A percentile compares a stretch with the other conserved stretches of the same genome.
Conservation (phyloP, 1,284 basidiomycete species). For the Baeospora myosura region DNA sequence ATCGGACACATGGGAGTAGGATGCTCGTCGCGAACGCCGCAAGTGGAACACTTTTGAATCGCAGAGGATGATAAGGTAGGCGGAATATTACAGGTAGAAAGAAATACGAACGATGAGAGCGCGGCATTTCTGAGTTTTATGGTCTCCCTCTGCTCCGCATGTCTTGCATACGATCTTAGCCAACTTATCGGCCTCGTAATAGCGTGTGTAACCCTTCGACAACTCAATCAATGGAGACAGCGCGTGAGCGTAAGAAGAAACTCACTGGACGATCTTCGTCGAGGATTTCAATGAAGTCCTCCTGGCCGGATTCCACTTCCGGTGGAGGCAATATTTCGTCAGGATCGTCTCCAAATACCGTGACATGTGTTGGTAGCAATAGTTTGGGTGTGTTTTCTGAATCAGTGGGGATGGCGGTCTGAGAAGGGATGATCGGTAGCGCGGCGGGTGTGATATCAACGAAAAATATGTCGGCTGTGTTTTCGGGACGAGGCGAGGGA, state of each 20-base stretch:
- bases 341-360: slow-evolving; percentile 39
- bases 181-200: slow-evolving; percentile 46
- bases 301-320: slow-evolving; percentile 32
- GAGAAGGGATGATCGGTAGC: slow-evolving; percentile 16
- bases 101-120: slow-evolving; percentile 52
- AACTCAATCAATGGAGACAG: slow-evolving; percentile 2
- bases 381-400: slow-evolving; percentile 32
- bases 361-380: slow-evolving; percentile 44
- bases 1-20: slow-evolving; percentile 78
- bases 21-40: slow-evolving; percentile 83
- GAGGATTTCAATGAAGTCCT: slow-evolving; percentile 64
- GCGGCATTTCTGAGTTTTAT: slow-evolving; percentile 57
- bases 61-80: slow-evolving; percentile 7
- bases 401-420: slow-evolving; percentile 5
- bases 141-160: slow-evolving; percentile 64
- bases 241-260: slow-evolving; percentile 6
- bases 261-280: slow-evolving; percentile 58
- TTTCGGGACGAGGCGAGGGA: slow-evolving; percentile 5
- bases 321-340: slow-evolving; percentile 39
- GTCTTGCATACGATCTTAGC: slow-evolving; percentile 58
- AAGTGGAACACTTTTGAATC: slow-evolving; percentile 68
- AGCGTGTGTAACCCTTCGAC: slow-evolving; percentile 43
- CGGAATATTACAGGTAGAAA: slow-evolving; percentile 5
- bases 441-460: slow-evolving; percentile 40
- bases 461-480: slow-evolving; percentile 36